Evolutionary conservation across 2,329 filamentous ascomycete genomes (phyloP).

Genomic region (Aspergillus japonicus): DNA sequence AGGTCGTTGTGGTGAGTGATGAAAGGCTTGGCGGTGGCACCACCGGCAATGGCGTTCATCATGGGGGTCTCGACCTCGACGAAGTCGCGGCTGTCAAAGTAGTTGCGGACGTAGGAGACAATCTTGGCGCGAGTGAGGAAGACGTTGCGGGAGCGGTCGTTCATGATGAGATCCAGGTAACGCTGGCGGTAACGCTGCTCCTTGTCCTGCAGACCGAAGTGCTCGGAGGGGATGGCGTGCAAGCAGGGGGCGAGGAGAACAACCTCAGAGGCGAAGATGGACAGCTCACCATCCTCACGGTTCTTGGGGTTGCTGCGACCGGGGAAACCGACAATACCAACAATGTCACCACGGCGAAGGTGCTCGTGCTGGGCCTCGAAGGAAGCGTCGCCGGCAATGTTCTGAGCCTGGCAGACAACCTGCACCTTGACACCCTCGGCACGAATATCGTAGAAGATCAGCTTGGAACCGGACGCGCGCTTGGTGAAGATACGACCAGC

Average conservation of each 20-base stretch:
- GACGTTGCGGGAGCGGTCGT: constrained; percentile 78
- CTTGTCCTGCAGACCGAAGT: constrained; percentile 93
- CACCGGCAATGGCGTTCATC: constrained; percentile 93
- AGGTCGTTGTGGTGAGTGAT: constrained; percentile 94
- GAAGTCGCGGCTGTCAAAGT: constrained; percentile 85
- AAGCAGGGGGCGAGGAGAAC: constrained; percentile 85
- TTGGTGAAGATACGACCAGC: constrained; percentile 89
- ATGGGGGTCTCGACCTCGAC: constrained; percentile 95
- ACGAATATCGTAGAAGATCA: constrained; percentile 87
- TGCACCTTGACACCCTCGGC: constrained; percentile 76
- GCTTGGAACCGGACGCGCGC: constrained; percentile 76
- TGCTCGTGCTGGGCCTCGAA: constrained; percentile 90
- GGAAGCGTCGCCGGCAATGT: constrained; percentile 64
- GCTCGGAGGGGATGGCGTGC: constrained; percentile 78
- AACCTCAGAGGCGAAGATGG: constrained; percentile 86
- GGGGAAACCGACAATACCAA: constrained; percentile 81
- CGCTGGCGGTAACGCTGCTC: constrained; percentile 91
- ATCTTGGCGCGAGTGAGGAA: constrained; percentile 86
- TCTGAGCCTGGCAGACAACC: constrained; percentile 86
- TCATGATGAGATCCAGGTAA: constrained; percentile 96
- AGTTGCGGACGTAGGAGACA: constrained; percentile 81
- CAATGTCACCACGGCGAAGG: constrained; percentile 86
- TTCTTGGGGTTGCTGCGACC: constrained; percentile 87
- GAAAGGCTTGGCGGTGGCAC: constrained; percentile 93
- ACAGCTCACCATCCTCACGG: constrained; percentile 84